Evolutionary conservation across 306 rosid genomes (phyloP).

Genomic region (Cicer chorassanicum): DNA sequence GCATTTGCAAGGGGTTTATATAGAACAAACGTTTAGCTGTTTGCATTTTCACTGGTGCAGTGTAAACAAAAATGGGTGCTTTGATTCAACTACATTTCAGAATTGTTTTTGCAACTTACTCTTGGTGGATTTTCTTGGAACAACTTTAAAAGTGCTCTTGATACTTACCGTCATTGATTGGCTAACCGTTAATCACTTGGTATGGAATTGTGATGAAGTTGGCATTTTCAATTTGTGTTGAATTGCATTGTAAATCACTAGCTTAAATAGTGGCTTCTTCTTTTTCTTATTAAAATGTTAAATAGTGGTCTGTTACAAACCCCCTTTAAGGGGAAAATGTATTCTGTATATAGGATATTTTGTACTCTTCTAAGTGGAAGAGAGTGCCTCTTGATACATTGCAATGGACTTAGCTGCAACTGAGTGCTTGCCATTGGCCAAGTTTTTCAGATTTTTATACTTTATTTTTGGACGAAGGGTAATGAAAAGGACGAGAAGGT

Average conservation of each 20-base stretch:
- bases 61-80: slow-evolving; percentile 38
- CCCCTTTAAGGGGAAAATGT: slow-evolving; percentile 50
- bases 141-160: slow-evolving; percentile 32
- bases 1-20: slow-evolving; percentile 63
- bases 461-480: background rate
- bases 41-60: slow-evolving; percentile 31
- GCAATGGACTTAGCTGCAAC: slow-evolving; percentile 7
- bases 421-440: slow-evolving; percentile 10
- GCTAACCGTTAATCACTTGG: slow-evolving; percentile 29
- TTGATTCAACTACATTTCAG: slow-evolving; percentile 32
- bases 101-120: slow-evolving; percentile 32
- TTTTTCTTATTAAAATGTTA: background rate
- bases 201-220: slow-evolving; percentile 41
- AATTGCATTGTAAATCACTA: slow-evolving; percentile 46
- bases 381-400: slow-evolving; percentile 12
- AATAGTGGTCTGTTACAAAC: slow-evolving; percentile 45
- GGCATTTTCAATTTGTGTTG: slow-evolving; percentile 46
- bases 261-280: slow-evolving; percentile 46
- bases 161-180: slow-evolving; percentile 31
- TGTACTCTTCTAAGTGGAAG: slow-evolving; percentile 35
- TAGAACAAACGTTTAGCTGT: slow-evolving; percentile 45
- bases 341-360: slow-evolving; percentile 42
- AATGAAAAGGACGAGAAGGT: background rate
- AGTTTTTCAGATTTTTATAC: slow-evolving; percentile 9
- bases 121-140: slow-evolving; percentile 34